These are phyloP conservation scores for Stellera chamaejasme DNA, from an alignment of 345 rosid genomes.

Conservation along the genomic window DNA sequence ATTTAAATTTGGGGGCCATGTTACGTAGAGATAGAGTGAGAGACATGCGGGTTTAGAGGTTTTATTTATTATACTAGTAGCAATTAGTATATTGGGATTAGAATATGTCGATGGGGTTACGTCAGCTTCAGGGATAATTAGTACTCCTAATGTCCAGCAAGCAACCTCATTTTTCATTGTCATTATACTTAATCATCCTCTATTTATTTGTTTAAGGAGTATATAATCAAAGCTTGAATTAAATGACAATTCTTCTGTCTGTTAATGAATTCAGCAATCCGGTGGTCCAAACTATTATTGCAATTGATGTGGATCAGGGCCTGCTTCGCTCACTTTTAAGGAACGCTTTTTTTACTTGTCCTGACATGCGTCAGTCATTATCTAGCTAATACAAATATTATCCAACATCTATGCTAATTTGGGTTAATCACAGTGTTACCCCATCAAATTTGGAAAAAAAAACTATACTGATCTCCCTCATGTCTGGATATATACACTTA, in stretches of 20 bases:
- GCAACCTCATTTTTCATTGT: constrained; percentile 7
- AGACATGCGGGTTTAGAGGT: background rate
- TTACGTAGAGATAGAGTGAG: constrained; percentile 8
- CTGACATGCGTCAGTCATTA: no score
- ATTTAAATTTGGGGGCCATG: constrained; percentile 16
- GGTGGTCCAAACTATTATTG: background rate
- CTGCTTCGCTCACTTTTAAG: background rate
- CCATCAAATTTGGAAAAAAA: no score
- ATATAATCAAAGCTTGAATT: background rate
- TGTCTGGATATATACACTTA: no score
- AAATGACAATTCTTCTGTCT: background rate
- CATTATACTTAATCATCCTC: background rate
- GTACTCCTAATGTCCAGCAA: constrained; percentile 3
- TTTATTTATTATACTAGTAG: background rate
- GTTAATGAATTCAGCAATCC: background rate
- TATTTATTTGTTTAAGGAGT: background rate
- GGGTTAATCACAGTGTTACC: no score
- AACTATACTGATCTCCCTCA: no score
- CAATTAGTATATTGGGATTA: background rate
- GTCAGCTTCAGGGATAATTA: constrained; percentile 7
- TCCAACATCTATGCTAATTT: no score
- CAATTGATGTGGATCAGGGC: background rate
- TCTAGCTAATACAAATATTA: no score
- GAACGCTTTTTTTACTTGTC: background rate
- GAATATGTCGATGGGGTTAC: background rate